A percentile compares a stretch with the other conserved stretches of the same genome.
Conservation (phyloP, 768 basidiomycete genomes). For the Phaeotremella fagi region DNA sequence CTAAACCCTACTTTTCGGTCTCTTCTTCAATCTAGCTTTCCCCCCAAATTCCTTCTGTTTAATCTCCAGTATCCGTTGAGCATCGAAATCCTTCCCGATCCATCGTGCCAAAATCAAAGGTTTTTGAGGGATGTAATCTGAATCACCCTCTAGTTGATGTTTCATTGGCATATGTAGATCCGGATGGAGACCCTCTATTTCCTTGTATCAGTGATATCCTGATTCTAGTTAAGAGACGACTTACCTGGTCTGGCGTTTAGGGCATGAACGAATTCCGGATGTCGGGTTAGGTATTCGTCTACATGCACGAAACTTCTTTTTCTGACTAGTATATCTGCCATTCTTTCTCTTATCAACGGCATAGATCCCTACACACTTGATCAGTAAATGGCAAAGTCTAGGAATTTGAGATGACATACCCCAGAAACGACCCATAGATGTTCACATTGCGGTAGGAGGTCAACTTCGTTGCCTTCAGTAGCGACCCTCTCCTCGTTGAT, state of each 20-base stretch:
- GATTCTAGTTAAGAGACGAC: conserved; percentile 1
- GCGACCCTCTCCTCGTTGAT: conserved; percentile 29
- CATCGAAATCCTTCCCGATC: conserved; percentile 41
- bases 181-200: conserved; percentile 38
- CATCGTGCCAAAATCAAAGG: conserved; percentile 41
- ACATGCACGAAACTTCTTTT: conserved; percentile 41
- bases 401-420: conserved; percentile 18
- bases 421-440: conserved; percentile 46
- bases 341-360: conserved; percentile 39
- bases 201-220: not conserved
- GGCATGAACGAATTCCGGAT: conserved; percentile 36
- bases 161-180: conserved; percentile 19
- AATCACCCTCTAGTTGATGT: not conserved
- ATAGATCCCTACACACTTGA: conserved; percentile 25
- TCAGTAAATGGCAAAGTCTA: not conserved
- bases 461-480: conserved; percentile 9
- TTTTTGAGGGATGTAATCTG: conserved; percentile 8
- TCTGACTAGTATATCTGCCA: conserved; percentile 40
- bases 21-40: conserved; percentile 19
- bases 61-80: conserved; percentile 37
- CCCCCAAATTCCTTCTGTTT: conserved; percentile 44
- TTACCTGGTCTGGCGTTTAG: conserved; percentile 35
- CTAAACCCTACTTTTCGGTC: conserved; percentile 4
- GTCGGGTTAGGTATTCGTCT: conserved; percentile 43
- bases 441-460: conserved; percentile 28